Evolutionary conservation across 129 eudicot species (phyloP), one percentile per base, ranked within the genome.

Genomic region (Apium graveolens): DNA sequence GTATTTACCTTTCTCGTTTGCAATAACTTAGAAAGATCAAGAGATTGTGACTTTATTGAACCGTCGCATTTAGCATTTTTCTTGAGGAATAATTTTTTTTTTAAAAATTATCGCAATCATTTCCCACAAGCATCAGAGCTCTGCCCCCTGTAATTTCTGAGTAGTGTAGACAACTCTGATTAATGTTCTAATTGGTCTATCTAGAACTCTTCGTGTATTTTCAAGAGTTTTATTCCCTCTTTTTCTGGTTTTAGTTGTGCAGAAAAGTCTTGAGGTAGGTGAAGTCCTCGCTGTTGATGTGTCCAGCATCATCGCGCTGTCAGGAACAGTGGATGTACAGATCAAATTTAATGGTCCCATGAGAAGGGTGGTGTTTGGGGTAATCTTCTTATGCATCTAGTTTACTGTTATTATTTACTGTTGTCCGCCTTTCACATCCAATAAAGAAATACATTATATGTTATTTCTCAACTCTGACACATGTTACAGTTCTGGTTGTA

Each of bases 261-360:
- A 95, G 97, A 95, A 95, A 88, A 90, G 92, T 89, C 98, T 95
- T 7, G 96, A 95, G 84, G 97, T 95, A 66, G 97, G 98, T 13
- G 98, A 95, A 85, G 94, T 89, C 32, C 96, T 95, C 70, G 76
- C 90, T 45, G 97, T 91, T 73, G 98, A 95, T 78, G 85, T 90
- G 83, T 85, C 98, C 43, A 90, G 97, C 86, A 82, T 95, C 68
- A 84, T 95, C 62, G 96, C 98, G 20, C 43, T 95, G 77, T 86
- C 98, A 51, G 77, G 92, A 78, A 85, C 96, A 12, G 84, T 95
- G 41, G 89, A 86, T 80, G 90, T 83, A 57, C 97, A 92, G 79
- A 80, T 95, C 70, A 95, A 90, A 78, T 91, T 88, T 80, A 95
- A 95, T 60, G 96, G 90, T 75, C 98, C 98, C 18, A 87, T 90